These are phyloP conservation scores for Polymyxa betae DNA, from an alignment of 208 protist genomes.

Conservation along the genomic window DNA sequence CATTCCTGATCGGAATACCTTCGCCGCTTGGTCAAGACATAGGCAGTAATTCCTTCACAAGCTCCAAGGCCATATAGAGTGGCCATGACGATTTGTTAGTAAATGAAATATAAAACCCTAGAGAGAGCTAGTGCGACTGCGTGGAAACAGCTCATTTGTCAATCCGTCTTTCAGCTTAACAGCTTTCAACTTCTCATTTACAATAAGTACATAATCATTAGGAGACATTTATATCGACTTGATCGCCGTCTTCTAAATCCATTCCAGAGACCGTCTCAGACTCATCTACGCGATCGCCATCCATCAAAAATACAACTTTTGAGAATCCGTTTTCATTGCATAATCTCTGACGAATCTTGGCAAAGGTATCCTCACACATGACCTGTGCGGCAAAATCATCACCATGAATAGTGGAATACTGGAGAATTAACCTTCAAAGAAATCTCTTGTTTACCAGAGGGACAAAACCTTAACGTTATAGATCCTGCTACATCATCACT, in stretches of 20 bases:
- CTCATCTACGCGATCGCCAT: not conserved
- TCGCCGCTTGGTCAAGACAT: constrained; percentile 19
- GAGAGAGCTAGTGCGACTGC: too few relatives aligned
- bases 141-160: too few relatives aligned
- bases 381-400: not conserved
- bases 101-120: too few relatives aligned
- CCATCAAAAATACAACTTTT: not conserved
- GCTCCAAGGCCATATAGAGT: constrained; percentile 9
- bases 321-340: not conserved
- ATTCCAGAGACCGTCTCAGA: not conserved
- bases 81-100: too few relatives aligned
- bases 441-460: not conserved
- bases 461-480: not conserved
- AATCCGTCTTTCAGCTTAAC: too few relatives aligned
- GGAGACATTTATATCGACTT: not conserved
- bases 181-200: too few relatives aligned
- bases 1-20: not conserved
- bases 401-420: not conserved
- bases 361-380: not conserved
- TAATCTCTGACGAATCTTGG: not conserved
- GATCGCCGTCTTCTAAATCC: not conserved
- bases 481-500: too few relatives aligned
- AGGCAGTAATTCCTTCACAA: constrained; percentile 18
- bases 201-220: too few relatives aligned
- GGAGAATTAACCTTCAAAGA: not conserved